These are phyloP conservation scores for Eucalyptus viminalis DNA, from an alignment of 345 rosid species.

Conservation along the genomic window DNA sequence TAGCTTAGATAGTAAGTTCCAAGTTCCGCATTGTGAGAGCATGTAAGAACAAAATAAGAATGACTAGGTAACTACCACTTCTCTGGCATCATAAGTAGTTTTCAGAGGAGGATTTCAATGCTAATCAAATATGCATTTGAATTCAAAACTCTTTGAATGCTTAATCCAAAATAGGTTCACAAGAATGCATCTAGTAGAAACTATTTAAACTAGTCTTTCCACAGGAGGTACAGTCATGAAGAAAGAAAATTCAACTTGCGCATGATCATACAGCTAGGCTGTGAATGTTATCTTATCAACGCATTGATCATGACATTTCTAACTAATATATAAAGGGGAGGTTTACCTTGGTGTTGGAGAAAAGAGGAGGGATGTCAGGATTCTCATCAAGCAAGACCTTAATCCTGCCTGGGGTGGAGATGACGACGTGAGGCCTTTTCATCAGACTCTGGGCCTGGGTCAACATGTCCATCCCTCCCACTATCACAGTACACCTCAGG, in stretches of 20 bases:
- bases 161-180: background rate
- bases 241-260: background rate
- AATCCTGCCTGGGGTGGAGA: constrained; percentile 89
- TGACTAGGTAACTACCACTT: background rate
- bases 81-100: background rate
- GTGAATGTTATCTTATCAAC: background rate
- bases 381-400: constrained; percentile 70
- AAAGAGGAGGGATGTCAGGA: constrained; percentile 71
- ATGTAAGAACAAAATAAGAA: background rate
- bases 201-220: background rate
- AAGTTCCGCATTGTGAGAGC: background rate
- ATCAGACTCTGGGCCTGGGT: constrained; percentile 56
- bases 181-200: background rate
- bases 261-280: background rate
- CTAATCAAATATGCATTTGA: background rate
- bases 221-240: background rate
- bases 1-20: background rate
- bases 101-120: background rate
- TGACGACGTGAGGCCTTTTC: constrained; percentile 69
- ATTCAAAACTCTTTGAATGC: background rate
- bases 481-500: constrained; percentile 69
- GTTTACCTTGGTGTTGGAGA: constrained; percentile 68
- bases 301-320: background rate
- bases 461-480: constrained; percentile 89
- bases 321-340: background rate